Percentiles rank a stretch among this genome's conserved stretches.
phyloP scores from a whole-genome alignment of 805 yeast genomes.

The Dipodascus geniculatus region DNA sequence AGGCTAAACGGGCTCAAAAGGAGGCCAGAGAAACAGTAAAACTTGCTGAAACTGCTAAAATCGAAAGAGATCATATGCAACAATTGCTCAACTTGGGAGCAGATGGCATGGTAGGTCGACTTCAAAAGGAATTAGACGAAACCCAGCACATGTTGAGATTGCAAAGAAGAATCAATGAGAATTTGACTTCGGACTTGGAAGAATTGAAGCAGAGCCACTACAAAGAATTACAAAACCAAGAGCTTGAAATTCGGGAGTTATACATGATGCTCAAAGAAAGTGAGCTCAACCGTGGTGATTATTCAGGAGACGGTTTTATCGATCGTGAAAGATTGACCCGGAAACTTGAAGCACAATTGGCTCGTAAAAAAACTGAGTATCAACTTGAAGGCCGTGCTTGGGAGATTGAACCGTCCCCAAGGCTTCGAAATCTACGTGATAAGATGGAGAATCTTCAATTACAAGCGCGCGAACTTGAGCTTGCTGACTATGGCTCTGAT shows the following conservation, averaged over 20 bases:
- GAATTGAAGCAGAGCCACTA: slow-evolving; percentile 39
- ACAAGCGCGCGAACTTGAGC: slow-evolving; percentile 78
- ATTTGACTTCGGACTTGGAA: slow-evolving; percentile 47
- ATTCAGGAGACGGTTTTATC: slow-evolving; percentile 18
- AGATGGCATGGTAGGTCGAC: slow-evolving; percentile 51
- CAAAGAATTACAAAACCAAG: slow-evolving; percentile 30
- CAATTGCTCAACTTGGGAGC: slow-evolving; percentile 65
- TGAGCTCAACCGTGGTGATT: slow-evolving; percentile 5
- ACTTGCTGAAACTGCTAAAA: slow-evolving; percentile 42
- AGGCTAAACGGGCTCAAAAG: slow-evolving; percentile 58
- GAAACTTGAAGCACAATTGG: slow-evolving; percentile 23
- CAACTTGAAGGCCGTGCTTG: slow-evolving; percentile 30
- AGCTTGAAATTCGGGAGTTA: slow-evolving; percentile 45
- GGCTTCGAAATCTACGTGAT: slow-evolving; percentile 63
- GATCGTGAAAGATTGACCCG: slow-evolving; percentile 22
- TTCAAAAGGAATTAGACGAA: slow-evolving; percentile 52
- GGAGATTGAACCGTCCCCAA: slow-evolving; percentile 62
- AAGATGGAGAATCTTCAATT: slow-evolving; percentile 77
- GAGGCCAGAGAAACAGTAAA: slow-evolving; percentile 44
- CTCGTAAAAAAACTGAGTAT: slow-evolving; percentile 29
- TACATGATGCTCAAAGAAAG: slow-evolving; percentile 46
- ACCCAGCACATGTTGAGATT: slow-evolving; percentile 45
- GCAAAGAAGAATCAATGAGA: slow-evolving; percentile 51
- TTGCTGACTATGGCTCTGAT: slow-evolving; percentile 68
- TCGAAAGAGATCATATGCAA: slow-evolving; percentile 51